Evolutionary conservation across 192 early-diverging fungal genomes (phyloP).

Genomic region (Coemansia sp.): DNA sequence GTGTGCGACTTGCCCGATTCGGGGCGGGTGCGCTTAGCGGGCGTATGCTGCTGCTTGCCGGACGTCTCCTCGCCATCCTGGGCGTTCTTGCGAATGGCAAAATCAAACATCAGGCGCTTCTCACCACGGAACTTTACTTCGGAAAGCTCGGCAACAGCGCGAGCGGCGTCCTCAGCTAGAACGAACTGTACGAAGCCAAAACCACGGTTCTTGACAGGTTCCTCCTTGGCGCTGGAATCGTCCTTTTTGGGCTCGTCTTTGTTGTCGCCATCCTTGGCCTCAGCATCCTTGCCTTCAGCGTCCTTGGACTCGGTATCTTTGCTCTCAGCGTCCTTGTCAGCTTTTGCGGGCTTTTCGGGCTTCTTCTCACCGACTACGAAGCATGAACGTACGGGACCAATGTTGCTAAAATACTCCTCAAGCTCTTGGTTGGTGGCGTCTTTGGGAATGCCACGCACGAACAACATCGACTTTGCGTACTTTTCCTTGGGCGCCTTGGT

Average conservation of each 20-base stretch:
- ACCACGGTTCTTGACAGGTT: conserved; percentile 67
- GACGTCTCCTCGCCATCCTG: conserved; percentile 6
- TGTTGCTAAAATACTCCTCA: conserved; percentile 85
- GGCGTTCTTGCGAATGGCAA: conserved; percentile 63
- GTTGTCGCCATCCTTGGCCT: conserved; percentile 22
- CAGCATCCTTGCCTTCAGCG: conserved; percentile 33
- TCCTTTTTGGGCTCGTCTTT: conserved; percentile 27
- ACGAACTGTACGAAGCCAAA: conserved; percentile 92
- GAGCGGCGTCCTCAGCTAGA: conserved; percentile 60
- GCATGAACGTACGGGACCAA: conserved; percentile 88
- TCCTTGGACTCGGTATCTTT: not conserved
- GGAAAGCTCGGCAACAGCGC: conserved; percentile 78
- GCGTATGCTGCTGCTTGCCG: not conserved
- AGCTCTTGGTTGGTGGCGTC: conserved; percentile 81
- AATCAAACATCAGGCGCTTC: conserved; percentile 75
- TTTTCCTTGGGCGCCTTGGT: conserved; percentile 39
- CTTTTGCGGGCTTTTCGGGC: conserved; percentile 30
- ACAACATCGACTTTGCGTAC: conserved; percentile 73
- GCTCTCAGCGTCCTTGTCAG: conserved; percentile 2
- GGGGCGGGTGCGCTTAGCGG: conserved; percentile 18
- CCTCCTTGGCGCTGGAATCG: conserved; percentile 13
- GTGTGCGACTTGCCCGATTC: conserved; percentile 19
- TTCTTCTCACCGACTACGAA: conserved; percentile 80
- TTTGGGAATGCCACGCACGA: conserved; percentile 87
- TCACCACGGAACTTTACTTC: conserved; percentile 74